These are phyloP conservation scores for Rhododendron simsii DNA, from an alignment of 148 eudicot species.

Conservation along the genomic window DNA sequence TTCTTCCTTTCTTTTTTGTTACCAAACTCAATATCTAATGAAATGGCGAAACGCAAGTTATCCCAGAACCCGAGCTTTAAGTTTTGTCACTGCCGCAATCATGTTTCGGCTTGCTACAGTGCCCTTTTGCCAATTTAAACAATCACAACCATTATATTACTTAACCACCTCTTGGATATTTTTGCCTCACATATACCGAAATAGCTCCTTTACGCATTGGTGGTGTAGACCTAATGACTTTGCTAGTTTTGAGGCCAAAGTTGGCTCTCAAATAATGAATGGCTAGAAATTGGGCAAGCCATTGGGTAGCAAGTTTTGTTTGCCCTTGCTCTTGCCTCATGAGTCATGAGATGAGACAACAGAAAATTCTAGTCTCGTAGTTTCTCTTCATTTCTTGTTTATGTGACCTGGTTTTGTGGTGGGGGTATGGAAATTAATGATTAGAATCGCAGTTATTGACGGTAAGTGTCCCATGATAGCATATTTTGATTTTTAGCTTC, in stretches of 20 bases:
- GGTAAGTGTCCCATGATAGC: not conserved
- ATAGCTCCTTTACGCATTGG: not conserved
- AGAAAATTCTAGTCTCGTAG: not conserved
- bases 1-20: not conserved
- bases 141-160: not conserved
- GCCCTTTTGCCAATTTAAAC: not conserved
- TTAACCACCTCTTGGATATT: not conserved
- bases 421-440: not conserved
- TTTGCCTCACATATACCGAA: not conserved
- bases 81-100: not conserved
- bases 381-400: not conserved
- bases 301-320: not conserved
- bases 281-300: not conserved
- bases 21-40: not conserved
- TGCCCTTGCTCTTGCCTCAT: not conserved
- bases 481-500: not conserved
- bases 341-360: not conserved
- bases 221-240: not conserved
- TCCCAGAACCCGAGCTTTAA: not conserved
- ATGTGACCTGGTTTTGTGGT: too few species aligned
- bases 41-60: not conserved
- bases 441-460: not conserved
- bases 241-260: not conserved
- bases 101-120: not conserved
- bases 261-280: not conserved